These are phyloP conservation scores for Psilocybe subaeruginosa DNA, from an alignment of 768 basidiomycete species.

Conservation along the genomic window DNA sequence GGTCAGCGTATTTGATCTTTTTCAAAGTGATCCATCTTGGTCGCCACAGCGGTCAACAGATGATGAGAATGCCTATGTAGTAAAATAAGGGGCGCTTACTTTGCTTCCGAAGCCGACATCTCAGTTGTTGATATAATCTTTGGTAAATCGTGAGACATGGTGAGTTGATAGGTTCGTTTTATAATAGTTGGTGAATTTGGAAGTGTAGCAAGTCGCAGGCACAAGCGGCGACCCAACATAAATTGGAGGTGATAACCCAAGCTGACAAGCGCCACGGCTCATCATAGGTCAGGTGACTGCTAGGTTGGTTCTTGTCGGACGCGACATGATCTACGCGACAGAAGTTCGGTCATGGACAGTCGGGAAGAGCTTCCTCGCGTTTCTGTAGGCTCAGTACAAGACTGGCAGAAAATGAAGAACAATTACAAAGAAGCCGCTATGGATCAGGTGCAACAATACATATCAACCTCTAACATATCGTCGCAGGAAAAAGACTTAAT, in stretches of 20 bases:
- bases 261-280: not conserved
- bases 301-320: not conserved
- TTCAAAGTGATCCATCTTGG: conserved; percentile 84
- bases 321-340: not conserved
- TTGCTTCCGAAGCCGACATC: conserved; percentile 58
- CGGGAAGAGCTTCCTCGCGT: conserved; percentile 51
- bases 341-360: conserved; percentile 29
- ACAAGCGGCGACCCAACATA: not conserved
- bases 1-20: conserved; percentile 80
- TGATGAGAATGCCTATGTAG: not conserved
- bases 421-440: conserved; percentile 53
- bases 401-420: conserved; percentile 65
- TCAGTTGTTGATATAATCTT: conserved; percentile 56
- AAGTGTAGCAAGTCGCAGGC: not conserved
- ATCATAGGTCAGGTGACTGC: not conserved
- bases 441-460: conserved; percentile 43
- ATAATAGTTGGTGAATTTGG: not conserved
- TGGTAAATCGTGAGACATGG: conserved; percentile 33
- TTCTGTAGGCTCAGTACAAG: conserved; percentile 64
- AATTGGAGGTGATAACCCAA: not conserved
- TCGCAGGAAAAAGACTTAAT: conserved; percentile 48
- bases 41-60: not conserved
- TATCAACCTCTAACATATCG: conserved; percentile 42
- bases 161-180: not conserved
- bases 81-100: conserved; percentile 37